Base-by-base conservation (phyloP, 805 yeast species). In the Sporopachydermia quercuum region DNA sequence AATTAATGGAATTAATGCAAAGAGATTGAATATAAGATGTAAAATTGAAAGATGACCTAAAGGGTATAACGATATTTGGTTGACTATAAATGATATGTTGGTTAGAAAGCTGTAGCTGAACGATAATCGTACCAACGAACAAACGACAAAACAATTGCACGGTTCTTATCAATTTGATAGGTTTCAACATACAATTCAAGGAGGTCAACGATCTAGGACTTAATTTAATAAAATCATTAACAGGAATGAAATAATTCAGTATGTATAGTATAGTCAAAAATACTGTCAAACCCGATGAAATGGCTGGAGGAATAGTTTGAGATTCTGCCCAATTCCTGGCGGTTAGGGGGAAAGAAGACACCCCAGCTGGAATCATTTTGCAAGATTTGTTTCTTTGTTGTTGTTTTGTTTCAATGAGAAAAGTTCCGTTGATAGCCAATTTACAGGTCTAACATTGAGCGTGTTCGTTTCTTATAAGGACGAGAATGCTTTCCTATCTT, bases 11-110 rank as follows among this genome's bases (percentile, higher is more conserved):
- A 70, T 62, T 36, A 85, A 52, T 1, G 78, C 68, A 33, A 73
- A 43, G 5, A 72, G 42, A 49, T 83, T 84, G 49, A 79, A 57
- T 3, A 70, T 37, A 53, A 85, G 60, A 53, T 84, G 94, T 39
- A 76, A 44, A 16, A 72, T 45, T 16, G 70, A 66, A n/a, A 62
- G 49, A 56, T 85, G 95, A 18, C 74, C 74, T 49, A 84, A 57
- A 2, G 86, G 81, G 53, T 80, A 85, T 47, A 82, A 68, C 5
- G 91, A 75, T n/a, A 78, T 51, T 35, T 71, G 53, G 51, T 67
- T 67, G 45, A 76, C 49, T 48, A 33, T 16, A n/a, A 43, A 63
- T 62, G 38, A 64, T 51, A 39, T 5, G n/a, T n/a, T 5, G 18
- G 34, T 36, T 16, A 39, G 44, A 15, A 5, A n/a, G 15, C n/a